These are phyloP conservation scores for Podospora comata DNA, from an alignment of 495 filamentous ascomycete genomes.

Conservation along the genomic window DNA sequence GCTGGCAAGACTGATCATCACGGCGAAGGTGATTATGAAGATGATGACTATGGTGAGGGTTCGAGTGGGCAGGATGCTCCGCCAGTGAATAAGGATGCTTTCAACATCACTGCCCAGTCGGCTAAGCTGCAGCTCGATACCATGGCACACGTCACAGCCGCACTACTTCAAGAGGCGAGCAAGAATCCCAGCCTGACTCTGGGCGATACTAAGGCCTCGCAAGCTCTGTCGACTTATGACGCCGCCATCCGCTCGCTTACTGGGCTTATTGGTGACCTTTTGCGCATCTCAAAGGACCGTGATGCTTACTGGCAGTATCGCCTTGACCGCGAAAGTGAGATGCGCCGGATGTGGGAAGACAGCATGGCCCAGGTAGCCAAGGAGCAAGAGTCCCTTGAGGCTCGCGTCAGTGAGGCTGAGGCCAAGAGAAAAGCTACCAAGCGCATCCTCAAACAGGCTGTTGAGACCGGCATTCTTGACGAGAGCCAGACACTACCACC, in stretches of 20 bases:
- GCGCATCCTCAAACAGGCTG: slow-evolving; percentile 79
- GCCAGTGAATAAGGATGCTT: slow-evolving; percentile 77
- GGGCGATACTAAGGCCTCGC: slow-evolving; percentile 67
- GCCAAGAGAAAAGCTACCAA: slow-evolving; percentile 86
- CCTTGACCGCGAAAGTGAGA: slow-evolving; percentile 79
- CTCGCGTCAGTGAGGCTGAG: slow-evolving; percentile 82
- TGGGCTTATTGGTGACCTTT: slow-evolving; percentile 77
- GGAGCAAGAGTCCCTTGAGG: slow-evolving; percentile 89
- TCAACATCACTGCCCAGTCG: slow-evolving; percentile 93
- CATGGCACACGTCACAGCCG: slow-evolving; percentile 75
- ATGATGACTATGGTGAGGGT: slow-evolving; percentile 79
- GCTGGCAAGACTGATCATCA: slow-evolving; percentile 28
- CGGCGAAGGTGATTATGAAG: slow-evolving; percentile 61
- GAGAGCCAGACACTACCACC: slow-evolving; percentile 35
- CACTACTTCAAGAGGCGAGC: slow-evolving; percentile 67
- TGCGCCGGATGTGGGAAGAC: slow-evolving; percentile 95
- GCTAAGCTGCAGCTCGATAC: slow-evolving; percentile 89
- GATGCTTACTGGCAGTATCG: slow-evolving; percentile 97
- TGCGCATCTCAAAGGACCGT: slow-evolving; percentile 87
- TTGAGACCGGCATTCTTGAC: slow-evolving; percentile 58
- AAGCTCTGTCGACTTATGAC: slow-evolving; percentile 85
- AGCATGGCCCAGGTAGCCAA: slow-evolving; percentile 92
- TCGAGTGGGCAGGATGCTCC: slow-evolving; percentile 74
- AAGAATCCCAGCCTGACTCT: slow-evolving; percentile 67
- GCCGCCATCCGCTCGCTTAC: slow-evolving; percentile 84